Evolutionary conservation across 441 rosid species (phyloP).

Genomic region (Omphalea diandra): DNA sequence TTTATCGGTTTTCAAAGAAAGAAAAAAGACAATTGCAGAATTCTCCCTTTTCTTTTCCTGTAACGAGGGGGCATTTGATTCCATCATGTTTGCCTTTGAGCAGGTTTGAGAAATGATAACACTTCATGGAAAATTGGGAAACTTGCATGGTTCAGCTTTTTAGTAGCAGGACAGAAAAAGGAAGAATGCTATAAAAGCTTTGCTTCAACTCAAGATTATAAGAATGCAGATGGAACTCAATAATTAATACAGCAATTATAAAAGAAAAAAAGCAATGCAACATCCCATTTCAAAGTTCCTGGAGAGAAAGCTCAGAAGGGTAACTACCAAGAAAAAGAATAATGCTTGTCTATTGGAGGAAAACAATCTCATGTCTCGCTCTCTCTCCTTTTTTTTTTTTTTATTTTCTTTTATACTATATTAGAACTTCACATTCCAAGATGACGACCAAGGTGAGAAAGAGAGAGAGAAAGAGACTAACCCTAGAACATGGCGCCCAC

Average conservation of each 20-base stretch:
- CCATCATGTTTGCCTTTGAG: conserved; percentile 43
- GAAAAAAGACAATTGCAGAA: conserved; percentile 1
- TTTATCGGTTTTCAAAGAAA: not conserved
- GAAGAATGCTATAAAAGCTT: too few species aligned
- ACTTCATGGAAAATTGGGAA: conserved; percentile 25
- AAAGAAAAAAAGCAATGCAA: conserved; percentile 3
- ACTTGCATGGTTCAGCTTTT: conserved; percentile 36
- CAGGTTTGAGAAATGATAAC: conserved; percentile 22
- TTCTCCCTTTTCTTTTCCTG: conserved; percentile 10
- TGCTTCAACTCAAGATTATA: too few species aligned
- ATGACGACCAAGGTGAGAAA: not conserved
- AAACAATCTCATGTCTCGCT: too few species aligned
- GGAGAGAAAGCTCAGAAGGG: not conserved
- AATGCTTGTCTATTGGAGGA: conserved; percentile 28
- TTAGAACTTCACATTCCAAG: conserved; percentile 8
- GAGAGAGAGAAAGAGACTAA: conserved; percentile 43
- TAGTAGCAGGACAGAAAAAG: too few species aligned
- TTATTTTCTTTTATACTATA: not conserved
- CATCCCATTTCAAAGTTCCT: not conserved
- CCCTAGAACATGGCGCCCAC: conserved; percentile 99
- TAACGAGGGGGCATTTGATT: conserved; percentile 43
- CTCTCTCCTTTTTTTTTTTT: not conserved
- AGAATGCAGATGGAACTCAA: too few species aligned
- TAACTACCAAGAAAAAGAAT: conserved; percentile 22
- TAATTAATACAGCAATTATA: too few species aligned